Conservation (phyloP, 176 grass and related monocot genomes). For the Puya raimondii region DNA sequence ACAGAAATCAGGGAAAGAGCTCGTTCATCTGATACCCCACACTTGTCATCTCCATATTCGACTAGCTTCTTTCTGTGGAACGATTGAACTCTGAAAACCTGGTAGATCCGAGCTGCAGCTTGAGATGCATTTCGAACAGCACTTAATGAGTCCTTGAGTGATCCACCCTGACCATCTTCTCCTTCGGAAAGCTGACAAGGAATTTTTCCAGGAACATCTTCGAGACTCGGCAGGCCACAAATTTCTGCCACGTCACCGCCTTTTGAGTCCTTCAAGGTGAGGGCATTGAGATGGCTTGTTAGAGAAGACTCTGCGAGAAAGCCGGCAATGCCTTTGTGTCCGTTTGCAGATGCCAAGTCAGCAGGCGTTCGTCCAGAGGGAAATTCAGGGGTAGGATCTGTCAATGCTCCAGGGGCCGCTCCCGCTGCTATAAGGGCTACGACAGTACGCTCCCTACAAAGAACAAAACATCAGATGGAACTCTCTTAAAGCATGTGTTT, state of each 20-base stretch:
- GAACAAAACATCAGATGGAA: conserved; percentile 13
- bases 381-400: conserved; percentile 79
- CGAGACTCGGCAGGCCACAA: conserved; percentile 14
- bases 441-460: conserved; percentile 65
- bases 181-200: conserved; percentile 28
- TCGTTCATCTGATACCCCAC: conserved; percentile 68
- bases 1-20: conserved; percentile 76
- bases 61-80: conserved; percentile 93
- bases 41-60: conserved; percentile 73
- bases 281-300: conserved; percentile 72
- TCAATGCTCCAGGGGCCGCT: conserved; percentile 71
- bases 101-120: conserved; percentile 91
- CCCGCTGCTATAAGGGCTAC: conserved; percentile 59
- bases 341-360: conserved; percentile 95
- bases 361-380: conserved; percentile 79
- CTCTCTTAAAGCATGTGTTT: neutral
- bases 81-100: conserved; percentile 92
- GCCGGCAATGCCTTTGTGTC: conserved; percentile 89
- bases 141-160: conserved; percentile 76
- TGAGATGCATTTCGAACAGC: conserved; percentile 94
- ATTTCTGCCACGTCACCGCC: conserved; percentile 39
- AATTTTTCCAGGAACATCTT: conserved; percentile 31
- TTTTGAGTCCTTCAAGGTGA: conserved; percentile 73
- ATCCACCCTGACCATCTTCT: conserved; percentile 47
- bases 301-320: conserved; percentile 96